Conservation (phyloP, 2,329 filamentous ascomycete genomes). For the Sporothrix mexicana region DNA sequence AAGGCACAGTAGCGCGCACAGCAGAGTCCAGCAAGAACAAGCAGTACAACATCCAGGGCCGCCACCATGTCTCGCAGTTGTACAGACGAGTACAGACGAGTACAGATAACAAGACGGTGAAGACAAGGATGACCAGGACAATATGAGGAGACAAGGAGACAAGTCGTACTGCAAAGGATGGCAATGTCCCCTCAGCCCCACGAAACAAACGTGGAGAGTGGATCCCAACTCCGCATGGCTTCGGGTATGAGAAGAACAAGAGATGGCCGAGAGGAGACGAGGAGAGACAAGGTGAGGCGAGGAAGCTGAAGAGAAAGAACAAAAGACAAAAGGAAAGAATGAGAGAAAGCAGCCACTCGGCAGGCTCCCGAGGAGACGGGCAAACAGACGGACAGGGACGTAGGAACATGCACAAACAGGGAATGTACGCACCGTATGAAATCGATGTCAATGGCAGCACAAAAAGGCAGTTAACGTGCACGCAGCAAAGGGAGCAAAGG, state of each 20-base stretch:
- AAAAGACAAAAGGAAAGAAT: neutral
- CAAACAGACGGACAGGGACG: too few relatives aligned
- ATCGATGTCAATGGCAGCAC: neutral
- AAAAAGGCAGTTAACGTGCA: neutral
- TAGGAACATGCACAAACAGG: too few relatives aligned
- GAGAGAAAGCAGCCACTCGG: neutral
- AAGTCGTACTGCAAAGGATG: too few relatives aligned
- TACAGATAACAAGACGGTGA: neutral
- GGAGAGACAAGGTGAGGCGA: neutral
- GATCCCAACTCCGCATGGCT: neutral
- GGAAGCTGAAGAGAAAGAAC: neutral
- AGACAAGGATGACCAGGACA: neutral
- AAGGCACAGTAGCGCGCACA: neutral
- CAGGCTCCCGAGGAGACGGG: slow-evolving; percentile 13
- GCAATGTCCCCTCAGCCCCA: neutral
- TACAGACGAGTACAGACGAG: too few relatives aligned
- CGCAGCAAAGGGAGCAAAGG: neutral
- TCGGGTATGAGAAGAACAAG: neutral
- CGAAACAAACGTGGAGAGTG: neutral
- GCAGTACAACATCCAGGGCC: neutral
- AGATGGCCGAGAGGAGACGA: neutral
- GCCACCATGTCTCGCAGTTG: neutral
- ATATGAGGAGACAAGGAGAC: neutral
- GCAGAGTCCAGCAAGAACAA: too few relatives aligned
- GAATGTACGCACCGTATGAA: slow-evolving; percentile 2